These are phyloP conservation scores for Mortierella sp. DNA, from an alignment of 371 early-diverging fungal genomes.

Conservation along the genomic window DNA sequence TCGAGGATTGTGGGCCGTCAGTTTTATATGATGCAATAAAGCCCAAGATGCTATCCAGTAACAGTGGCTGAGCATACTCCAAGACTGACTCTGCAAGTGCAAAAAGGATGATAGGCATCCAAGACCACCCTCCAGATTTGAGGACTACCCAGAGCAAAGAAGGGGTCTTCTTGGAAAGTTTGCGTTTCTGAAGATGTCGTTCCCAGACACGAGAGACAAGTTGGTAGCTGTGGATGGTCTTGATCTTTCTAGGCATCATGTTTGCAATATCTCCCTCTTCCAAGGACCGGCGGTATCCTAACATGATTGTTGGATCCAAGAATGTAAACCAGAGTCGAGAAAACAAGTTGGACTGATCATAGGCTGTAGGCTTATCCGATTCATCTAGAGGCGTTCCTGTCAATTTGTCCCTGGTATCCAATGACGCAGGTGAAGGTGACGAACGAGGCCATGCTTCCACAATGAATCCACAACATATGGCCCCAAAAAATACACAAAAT, in stretches of 20 bases:
- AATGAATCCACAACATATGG: constrained; percentile 19
- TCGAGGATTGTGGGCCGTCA: constrained; percentile 7
- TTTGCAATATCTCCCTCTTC: constrained; percentile 30
- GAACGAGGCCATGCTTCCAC: constrained; percentile 37
- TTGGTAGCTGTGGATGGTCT: constrained; percentile 16
- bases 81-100: constrained; percentile 13
- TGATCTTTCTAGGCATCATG: constrained; percentile 27
- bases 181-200: constrained; percentile 17
- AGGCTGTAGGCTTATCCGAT: constrained; percentile 19
- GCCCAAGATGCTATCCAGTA: constrained; percentile 28
- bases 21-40: constrained; percentile 30
- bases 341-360: constrained; percentile 47
- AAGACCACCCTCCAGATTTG: constrained; percentile 34
- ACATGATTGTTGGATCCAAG: constrained; percentile 26
- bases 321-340: constrained; percentile 42
- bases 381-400: background rate
- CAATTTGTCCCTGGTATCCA: background rate
- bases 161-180: constrained; percentile 10
- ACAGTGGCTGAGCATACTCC: constrained; percentile 22
- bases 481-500: constrained; percentile 39
- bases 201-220: constrained; percentile 20
- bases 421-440: background rate
- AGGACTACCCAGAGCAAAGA: constrained; percentile 37
- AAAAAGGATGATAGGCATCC: constrained; percentile 19
- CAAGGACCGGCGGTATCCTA: constrained; percentile 26